Percentiles rank a stretch among this genome's conserved stretches.
Conservation (phyloP, 495 filamentous ascomycete genomes). For the Penicillium turbatum region DNA sequence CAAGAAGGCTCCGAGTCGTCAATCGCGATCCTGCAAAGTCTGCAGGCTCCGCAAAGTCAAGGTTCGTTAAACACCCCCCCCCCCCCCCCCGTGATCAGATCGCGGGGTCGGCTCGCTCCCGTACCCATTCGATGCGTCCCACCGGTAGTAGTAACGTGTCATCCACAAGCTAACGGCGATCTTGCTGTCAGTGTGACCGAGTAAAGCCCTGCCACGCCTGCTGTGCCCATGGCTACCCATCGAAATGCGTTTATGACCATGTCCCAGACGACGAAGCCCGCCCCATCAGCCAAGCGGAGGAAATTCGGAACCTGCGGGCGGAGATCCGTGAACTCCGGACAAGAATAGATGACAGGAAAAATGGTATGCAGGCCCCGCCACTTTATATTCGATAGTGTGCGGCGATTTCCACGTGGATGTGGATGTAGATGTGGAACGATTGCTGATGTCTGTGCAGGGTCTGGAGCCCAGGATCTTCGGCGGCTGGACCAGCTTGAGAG, state of each 20-base stretch:
- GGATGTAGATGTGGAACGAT: neutral
- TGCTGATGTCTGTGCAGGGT: slow-evolving; percentile 17
- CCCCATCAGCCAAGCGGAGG: slow-evolving; percentile 42
- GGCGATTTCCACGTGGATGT: neutral
- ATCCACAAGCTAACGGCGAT: slow-evolving; percentile 14
- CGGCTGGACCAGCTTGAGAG: slow-evolving; percentile 35
- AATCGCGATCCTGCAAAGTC: slow-evolving; percentile 44
- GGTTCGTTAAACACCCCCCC: slow-evolving; percentile 22
- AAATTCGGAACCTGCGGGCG: slow-evolving; percentile 39
- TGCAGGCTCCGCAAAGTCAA: slow-evolving; percentile 46
- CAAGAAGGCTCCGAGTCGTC: slow-evolving; percentile 29
- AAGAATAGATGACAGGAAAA: slow-evolving; percentile 23
- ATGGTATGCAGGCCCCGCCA: slow-evolving; percentile 22
- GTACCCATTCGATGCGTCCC: slow-evolving; percentile 15
- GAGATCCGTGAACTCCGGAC: slow-evolving; percentile 37
- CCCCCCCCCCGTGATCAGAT: slow-evolving; percentile 21
- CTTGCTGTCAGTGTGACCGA: slow-evolving; percentile 38
- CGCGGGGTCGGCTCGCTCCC: slow-evolving; percentile 19
- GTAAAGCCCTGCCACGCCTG: slow-evolving; percentile 46
- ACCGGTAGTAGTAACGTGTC: slow-evolving; percentile 2
- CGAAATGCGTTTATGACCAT: slow-evolving; percentile 41
- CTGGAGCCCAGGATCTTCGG: slow-evolving; percentile 17
- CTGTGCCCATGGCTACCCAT: slow-evolving; percentile 45
- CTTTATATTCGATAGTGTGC: neutral
- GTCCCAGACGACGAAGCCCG: slow-evolving; percentile 35